Conservation (phyloP, 2,329 filamentous ascomycete genomes). For the Colletotrichum lupini region DNA sequence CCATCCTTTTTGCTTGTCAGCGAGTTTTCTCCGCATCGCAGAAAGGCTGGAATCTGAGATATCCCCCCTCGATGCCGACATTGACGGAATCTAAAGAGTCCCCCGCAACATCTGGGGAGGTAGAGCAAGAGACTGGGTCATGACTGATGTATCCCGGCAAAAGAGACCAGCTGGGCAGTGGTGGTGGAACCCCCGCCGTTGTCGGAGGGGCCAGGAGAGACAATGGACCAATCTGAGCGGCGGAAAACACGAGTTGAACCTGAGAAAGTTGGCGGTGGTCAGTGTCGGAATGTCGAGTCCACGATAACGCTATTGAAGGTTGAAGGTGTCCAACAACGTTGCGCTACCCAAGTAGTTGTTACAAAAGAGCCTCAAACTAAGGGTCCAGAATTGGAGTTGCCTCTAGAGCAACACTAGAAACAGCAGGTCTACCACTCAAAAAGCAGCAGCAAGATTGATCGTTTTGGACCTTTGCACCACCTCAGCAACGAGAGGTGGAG, state of each 20-base stretch:
- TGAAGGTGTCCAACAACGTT: background rate
- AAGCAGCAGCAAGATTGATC: background rate
- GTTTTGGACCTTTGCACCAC: background rate
- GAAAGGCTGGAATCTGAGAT: conserved; percentile 8
- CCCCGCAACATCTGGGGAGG: conserved; percentile 32
- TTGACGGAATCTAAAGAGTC: background rate
- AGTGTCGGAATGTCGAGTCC: background rate
- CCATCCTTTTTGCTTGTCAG: background rate
- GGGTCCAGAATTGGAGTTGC: background rate
- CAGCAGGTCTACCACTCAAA: background rate
- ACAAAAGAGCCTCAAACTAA: background rate
- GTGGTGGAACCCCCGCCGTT: conserved; percentile 24
- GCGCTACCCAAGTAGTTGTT: background rate
- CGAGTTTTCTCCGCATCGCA: conserved; percentile 31
- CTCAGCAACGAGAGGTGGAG: conserved; percentile 19
- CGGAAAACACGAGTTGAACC: background rate
- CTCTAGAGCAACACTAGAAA: background rate
- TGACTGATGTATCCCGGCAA: conserved; percentile 30
- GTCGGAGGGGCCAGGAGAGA: conserved; percentile 25
- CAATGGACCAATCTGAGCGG: background rate
- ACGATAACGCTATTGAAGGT: background rate
- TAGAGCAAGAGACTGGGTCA: conserved; percentile 13
- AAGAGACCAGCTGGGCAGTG: conserved; percentile 20
- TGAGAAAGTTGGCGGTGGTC: background rate
- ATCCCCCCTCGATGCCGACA: background rate